A percentile compares a stretch with the other conserved stretches of the same genome.
phyloP scores from a whole-genome alignment of 176 grass and related monocot species.

The Hordeum vulgare region DNA sequence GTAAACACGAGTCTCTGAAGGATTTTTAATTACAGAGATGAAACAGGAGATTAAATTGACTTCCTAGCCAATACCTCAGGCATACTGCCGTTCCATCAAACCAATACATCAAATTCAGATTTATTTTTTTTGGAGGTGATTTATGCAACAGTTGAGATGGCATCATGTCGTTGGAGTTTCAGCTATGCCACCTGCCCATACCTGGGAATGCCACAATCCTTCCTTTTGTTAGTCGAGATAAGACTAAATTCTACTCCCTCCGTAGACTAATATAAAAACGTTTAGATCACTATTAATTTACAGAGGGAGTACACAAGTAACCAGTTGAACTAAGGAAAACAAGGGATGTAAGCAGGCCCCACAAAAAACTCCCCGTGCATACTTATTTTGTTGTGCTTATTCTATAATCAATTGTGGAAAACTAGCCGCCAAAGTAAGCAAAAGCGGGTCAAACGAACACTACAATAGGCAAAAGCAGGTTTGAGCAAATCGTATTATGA shows the following conservation, averaged over 20 bases:
- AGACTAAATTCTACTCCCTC: neutral
- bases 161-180: neutral
- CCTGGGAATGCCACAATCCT: constrained; percentile 4
- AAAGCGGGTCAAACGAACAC: neutral
- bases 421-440: neutral
- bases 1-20: constrained; percentile 19
- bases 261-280: too few species aligned
- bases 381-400: neutral
- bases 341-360: neutral
- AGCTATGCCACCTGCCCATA: neutral
- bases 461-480: neutral
- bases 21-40: constrained; percentile 33
- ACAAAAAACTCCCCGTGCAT: neutral
- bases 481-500: neutral
- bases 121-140: neutral
- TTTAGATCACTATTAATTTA: too few species aligned
- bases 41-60: constrained; percentile 7
- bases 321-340: neutral
- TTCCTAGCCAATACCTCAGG: constrained; percentile 5
- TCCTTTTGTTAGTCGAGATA: neutral
- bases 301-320: neutral
- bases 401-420: neutral
- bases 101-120: constrained; percentile 27
- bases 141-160: constrained; percentile 25
- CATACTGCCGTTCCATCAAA: constrained; percentile 11